Evolutionary conservation across 306 rosid species (phyloP).

Genomic region (Rosa multiflora): DNA sequence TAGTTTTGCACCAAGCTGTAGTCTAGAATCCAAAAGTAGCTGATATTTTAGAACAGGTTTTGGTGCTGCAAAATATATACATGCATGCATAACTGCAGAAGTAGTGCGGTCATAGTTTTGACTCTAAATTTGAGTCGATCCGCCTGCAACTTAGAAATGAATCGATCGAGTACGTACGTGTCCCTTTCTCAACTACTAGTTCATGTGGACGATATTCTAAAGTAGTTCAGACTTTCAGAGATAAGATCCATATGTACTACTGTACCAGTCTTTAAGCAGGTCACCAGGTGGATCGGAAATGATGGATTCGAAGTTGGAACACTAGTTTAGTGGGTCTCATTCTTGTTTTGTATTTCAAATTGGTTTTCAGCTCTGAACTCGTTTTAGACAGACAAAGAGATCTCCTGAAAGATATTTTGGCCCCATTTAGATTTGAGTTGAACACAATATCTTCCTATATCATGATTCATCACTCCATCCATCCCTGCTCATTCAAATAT

Average conservation of each 20-base stretch:
- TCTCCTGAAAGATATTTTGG: conserved; percentile 76
- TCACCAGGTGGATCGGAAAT: neutral
- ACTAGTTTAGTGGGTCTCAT: conserved; percentile 16
- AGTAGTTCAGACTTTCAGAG: neutral
- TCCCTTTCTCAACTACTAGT: neutral
- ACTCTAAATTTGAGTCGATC: neutral
- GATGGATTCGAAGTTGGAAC: neutral
- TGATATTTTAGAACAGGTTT: neutral
- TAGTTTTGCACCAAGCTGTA: too few species aligned
- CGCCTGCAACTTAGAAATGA: neutral
- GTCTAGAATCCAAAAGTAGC: neutral
- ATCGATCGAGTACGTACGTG: neutral
- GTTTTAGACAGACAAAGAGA: conserved; percentile 50
- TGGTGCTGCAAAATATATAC: neutral
- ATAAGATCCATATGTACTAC: too few species aligned
- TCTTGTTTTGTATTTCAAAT: conserved; percentile 15
- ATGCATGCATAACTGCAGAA: neutral
- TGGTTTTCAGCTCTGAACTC: conserved; percentile 30
- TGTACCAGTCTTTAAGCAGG: neutral
- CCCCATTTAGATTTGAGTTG: conserved; percentile 33
- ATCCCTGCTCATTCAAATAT: neutral
- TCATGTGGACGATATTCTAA: neutral
- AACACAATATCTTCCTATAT: neutral
- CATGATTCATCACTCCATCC: neutral
- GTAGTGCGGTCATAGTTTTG: neutral